Evolutionary conservation across 345 rosid genomes (phyloP).

Genomic region (Mallotus nudiflorus): DNA sequence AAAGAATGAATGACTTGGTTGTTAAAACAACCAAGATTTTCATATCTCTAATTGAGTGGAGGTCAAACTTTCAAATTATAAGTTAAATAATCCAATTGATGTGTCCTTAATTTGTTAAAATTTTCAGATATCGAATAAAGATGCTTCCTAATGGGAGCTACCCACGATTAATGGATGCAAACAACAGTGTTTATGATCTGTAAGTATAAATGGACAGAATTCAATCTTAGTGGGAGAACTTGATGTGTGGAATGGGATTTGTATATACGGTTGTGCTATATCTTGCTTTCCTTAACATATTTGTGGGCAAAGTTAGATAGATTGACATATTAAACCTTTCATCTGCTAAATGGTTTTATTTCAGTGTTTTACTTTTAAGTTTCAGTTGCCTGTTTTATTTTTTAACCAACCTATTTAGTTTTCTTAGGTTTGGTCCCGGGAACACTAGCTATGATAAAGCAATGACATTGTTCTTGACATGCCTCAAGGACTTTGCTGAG

Average conservation of each 20-base stretch:
- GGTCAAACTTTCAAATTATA: not conserved
- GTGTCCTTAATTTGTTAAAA: constrained; percentile 51
- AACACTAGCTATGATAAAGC: constrained; percentile 95
- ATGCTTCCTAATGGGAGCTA: constrained; percentile 97
- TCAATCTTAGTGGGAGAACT: not conserved
- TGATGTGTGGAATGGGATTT: not conserved
- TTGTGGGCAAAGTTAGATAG: too few relatives aligned
- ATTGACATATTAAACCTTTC: constrained; percentile 6
- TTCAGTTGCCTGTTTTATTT: constrained; percentile 2
- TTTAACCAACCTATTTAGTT: not conserved
- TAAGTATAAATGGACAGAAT: constrained; percentile 36
- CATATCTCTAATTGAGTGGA: not conserved
- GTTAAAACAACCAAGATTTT: not conserved
- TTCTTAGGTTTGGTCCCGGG: constrained; percentile 87
- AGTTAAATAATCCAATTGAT: too few relatives aligned
- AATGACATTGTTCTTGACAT: constrained; percentile 81
- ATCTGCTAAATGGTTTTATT: constrained; percentile 16
- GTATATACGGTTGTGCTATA: too few relatives aligned
- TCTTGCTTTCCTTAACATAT: too few relatives aligned
- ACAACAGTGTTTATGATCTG: constrained; percentile 53
- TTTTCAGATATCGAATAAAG: constrained; percentile 72
- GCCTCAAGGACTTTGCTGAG: constrained; percentile 95
- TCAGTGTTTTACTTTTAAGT: not conserved
- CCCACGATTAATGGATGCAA: constrained; percentile 83
- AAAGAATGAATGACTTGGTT: not conserved